Base-by-base conservation (phyloP, 2,329 filamentous ascomycete genomes). In the Pseudocercospora fuligena region DNA sequence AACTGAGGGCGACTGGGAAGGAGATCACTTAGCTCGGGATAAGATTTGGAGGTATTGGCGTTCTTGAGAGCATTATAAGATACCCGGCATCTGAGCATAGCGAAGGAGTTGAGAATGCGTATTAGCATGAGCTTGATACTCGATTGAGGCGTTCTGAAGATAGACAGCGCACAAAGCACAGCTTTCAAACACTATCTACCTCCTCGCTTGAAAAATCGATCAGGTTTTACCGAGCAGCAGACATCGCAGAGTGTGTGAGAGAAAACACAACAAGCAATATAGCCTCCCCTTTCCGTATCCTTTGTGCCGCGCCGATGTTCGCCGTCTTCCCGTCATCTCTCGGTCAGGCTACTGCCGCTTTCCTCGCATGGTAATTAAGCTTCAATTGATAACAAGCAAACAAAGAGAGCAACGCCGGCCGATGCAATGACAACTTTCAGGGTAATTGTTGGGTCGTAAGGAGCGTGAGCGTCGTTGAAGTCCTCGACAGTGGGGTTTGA, bases 1-100 rank as follows among this genome's bases (percentile, higher is more conserved):
- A 92, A 16, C 78, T 97, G 67, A 82, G 19, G 4, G 14, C 43
- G 43, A 7, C 56, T 19, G 56, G 16, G 27, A 33, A 60, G 25
- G 60, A 51, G 49, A 7, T 49, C 6, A 14, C 14, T 16, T 47
- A 47, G 14, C 3, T n/a, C 43, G 16, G 9, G 6, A 5, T 47
- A n/a, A n/a, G n/a, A n/a, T n/a, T n/a, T 49, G 46, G 47, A 12
- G 9, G 12, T 33, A 31, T 49, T 57, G 23, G 53, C 53, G 4
- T 12, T 51, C 9, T 25, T 51, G 9, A 16, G 9, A 51, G 40
- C 40, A 16, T 6, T 19, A 43, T 16, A 43, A 54, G 51, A 54
- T 54, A 54, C 51, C 51, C 51, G n/a, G 51, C 25, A 54, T 54
- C 9, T 19, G 5, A 54, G 51, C 25, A 54, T 29, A 27, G 51